Conservation (phyloP, 2,329 filamentous ascomycete species). For the Colletotrichum sp. region DNA sequence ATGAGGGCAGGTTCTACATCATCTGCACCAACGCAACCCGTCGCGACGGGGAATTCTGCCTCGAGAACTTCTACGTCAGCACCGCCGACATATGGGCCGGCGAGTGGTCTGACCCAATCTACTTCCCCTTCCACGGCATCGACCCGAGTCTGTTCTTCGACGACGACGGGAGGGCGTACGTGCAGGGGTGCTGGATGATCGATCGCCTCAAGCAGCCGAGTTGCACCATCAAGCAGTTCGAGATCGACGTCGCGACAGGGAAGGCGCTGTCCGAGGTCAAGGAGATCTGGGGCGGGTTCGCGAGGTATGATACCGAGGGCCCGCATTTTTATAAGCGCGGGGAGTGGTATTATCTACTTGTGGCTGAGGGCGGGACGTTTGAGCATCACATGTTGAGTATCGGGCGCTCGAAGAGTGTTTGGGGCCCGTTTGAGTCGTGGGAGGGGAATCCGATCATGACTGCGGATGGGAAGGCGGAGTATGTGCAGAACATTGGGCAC, state of each 20-base stretch:
- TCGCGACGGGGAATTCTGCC: background rate
- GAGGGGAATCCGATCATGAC: constrained; percentile 50
- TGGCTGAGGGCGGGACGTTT: constrained; percentile 43
- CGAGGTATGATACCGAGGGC: constrained; percentile 31
- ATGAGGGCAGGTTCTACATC: constrained; percentile 29
- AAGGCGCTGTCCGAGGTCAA: constrained; percentile 22
- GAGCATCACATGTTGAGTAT: constrained; percentile 29
- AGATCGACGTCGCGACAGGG: constrained; percentile 26
- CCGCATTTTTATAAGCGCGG: constrained; percentile 41
- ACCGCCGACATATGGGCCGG: constrained; percentile 27
- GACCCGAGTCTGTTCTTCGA: constrained; percentile 55
- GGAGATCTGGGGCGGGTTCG: constrained; percentile 22
- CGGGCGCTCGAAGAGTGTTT: constrained; percentile 24
- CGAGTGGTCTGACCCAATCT: constrained; percentile 33
- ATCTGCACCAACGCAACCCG: constrained; percentile 27
- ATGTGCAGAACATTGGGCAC: constrained; percentile 60
- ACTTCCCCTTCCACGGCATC: constrained; percentile 44
- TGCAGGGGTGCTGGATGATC: constrained; percentile 26
- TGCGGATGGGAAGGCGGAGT: constrained; percentile 43
- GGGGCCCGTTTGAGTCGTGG: constrained; percentile 31
- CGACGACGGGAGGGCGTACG: constrained; percentile 37
- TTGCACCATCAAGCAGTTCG: constrained; percentile 22
- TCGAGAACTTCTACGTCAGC: constrained; percentile 27
- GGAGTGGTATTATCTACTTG: constrained; percentile 44
- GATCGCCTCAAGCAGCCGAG: background rate